Base-by-base conservation (phyloP, 2,329 filamentous ascomycete genomes). In the Epichloe amarillans region DNA sequence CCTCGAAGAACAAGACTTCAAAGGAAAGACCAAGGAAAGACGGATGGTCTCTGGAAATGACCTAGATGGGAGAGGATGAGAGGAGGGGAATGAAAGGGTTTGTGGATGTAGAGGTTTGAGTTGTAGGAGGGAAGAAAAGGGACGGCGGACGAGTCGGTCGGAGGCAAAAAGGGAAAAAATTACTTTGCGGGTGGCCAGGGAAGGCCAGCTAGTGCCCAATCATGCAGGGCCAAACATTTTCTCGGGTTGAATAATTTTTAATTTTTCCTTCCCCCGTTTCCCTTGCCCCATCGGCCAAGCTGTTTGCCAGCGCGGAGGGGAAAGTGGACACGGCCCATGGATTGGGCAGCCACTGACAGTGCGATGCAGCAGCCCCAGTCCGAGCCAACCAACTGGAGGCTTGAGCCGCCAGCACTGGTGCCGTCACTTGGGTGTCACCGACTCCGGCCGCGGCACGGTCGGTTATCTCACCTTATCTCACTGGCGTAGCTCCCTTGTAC, bases 21-120 rank as follows among this genome's bases (percentile, higher is more conserved):
- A 71, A 71, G 68, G 66, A 72, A 68, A 65, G 65, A 70, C 66
- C 63, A 71, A 68, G 62, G 65, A 68, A 66, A 65, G 62, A 65
- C 60, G 57, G 57, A 60, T 54, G 56, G 59, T 61, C 62, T 62
- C 60, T 58, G 54, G 54, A 58, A 59, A 59, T 58, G 56, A 56
- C 60, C 57, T 58, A 59, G 58, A 59, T 50, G 49, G 49, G 46
- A 55, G 58, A 58, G 53, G 62, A 60, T 60, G 55, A 53, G 56
- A 58, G 50, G 58, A 61, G 56, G 57, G 58, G 58, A 58, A 60
- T 61, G 60, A 61, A 57, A 62, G 57, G 60, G 55, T 62, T 61
- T 59, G 54, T 56, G 51, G 56, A 58, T 58, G 53, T 58, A 55
- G 59, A 58, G 59, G 56, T 60, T 62, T 61, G 55, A 53, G 59